Base-by-base conservation (phyloP, 2,329 filamentous ascomycete species). In the Pseudogymnoascus sp. region DNA sequence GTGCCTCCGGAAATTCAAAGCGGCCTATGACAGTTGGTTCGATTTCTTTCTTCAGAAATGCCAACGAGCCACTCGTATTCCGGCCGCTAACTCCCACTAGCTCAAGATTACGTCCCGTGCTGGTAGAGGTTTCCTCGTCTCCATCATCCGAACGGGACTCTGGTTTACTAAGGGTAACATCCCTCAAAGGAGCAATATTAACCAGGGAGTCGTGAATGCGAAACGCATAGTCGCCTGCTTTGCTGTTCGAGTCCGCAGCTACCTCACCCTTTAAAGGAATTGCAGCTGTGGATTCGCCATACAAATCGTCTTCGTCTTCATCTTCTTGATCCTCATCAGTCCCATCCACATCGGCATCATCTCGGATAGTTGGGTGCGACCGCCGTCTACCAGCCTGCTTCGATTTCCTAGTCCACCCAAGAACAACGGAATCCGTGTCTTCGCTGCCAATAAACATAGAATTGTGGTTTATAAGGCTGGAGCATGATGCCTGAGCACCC, bases 371-470 rank as follows among this genome's bases (percentile, higher is more conserved):
- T 5, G 82, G 72, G 41, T 85, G 82, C 24, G 82, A 80, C 66
- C 85, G 86, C 66, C 84, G 88, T 67, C 86, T 86, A 59, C 82
- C 82, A 2, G 78, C 67, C 63, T 85, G 82, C 9, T 77, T 75
- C 60, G 85, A 81, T 66, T 87, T 88, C 64, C 83, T 82, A 37
- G 83, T 85, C 88, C 92, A 97, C 21, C 89, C 87, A 26, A 99
- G 72, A 3, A 99, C 80, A 1, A 90, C 73, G 0, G 93, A 95
- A 67, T 97, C 90, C 7, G 86, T 83, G 61, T 87, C 84, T 70
- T 96, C 90, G 69, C 90, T 96, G 10, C 93, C 94, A 24, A 96
- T 75, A 70, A 99, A 99, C 33, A 97, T 71, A 15, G 81, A 80
- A 9, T 86, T 85, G 60, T 84, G 83, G 3, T 84, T 83, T 2